Evolutionary conservation across 352 stramenopile species (phyloP), one percentile per base, ranked within the genome.

Genomic region (Phytophthora pistaciae): DNA sequence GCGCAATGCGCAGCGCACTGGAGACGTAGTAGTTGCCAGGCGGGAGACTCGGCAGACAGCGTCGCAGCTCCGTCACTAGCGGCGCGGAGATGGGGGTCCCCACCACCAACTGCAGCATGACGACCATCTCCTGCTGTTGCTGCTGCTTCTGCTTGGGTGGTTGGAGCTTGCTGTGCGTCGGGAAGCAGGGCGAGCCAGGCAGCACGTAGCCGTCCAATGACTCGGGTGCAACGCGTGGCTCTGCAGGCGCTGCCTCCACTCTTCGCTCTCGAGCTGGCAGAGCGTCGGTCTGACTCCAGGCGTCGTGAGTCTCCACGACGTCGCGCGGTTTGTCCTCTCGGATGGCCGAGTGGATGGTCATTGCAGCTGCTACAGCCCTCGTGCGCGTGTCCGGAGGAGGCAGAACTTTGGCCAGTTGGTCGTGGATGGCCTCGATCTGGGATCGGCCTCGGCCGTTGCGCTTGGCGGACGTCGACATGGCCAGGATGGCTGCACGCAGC

Each of bases 381-480:
- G 62, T 75, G 2, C 58, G 56, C 21, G 38, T 60, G 21, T 63
- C 58, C 16, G 44, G 56, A 11, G 36, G 23, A 18, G 60, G 60
- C 27, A 55, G 11, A 7, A 54, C 21, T 25, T 61, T 66, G 20
- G 61, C 81, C 25, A 76, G 53, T 5, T 70, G 69, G 5, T 87
- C 77, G 66, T 85, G 83, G 40, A 92, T 86, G 16, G 58, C 62
- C 0, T 69, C 60, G 58, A 90, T 89, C 40, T 87, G 68, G 29
- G 21, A 66, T 25, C 61, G 72, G 3, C 76, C 85, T 14, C 75
- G 54, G 8, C 74, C 57, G 56, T 78, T 84, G 44, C 85, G 80
- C 59, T 77, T 80, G 25, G 73, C 79, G 5, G 85, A 93, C 13
- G 64, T 83, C 25, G 85, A 93, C 83, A 93, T 88, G 9, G 83